Percentiles rank a stretch among this genome's conserved stretches.
Conservation (phyloP, 441 rosid species). For the Syzygium malaccense region DNA sequence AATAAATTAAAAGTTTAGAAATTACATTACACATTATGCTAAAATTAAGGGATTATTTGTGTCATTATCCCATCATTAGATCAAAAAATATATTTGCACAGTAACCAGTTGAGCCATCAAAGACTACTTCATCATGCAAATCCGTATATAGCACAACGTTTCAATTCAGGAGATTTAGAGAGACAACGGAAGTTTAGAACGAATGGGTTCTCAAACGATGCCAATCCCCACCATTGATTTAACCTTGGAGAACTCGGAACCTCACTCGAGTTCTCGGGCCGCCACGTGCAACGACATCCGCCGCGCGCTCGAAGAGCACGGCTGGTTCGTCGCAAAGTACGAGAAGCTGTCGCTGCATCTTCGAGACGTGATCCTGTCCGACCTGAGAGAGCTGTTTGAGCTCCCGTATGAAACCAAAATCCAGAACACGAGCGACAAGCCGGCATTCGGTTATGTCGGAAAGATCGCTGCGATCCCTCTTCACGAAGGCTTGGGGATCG, state of each 20-base stretch:
- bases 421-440: not conserved
- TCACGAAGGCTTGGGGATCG: conserved; percentile 8
- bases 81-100: not conserved
- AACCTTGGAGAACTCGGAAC: not conserved
- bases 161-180: not conserved
- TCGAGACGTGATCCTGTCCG: not conserved
- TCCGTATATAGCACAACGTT: not conserved
- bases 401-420: conserved; percentile 8
- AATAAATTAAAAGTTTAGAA: too few relatives aligned
- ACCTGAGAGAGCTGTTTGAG: not conserved
- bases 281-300: not conserved
- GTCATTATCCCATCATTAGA: not conserved
- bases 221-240: not conserved
- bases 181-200: not conserved
- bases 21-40: too few relatives aligned
- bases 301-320: conserved; percentile 4
- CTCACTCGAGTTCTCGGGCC: not conserved
- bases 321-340: not conserved
- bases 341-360: not conserved
- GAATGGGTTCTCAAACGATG: not conserved
- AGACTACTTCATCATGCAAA: not conserved
- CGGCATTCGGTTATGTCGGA: conserved; percentile 3
- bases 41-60: too few relatives aligned
- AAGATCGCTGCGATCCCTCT: conserved; percentile 4
- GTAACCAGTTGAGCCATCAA: not conserved